Conservation (phyloP, 2,329 filamentous ascomycete genomes). For the Ramichloridium luteum region DNA sequence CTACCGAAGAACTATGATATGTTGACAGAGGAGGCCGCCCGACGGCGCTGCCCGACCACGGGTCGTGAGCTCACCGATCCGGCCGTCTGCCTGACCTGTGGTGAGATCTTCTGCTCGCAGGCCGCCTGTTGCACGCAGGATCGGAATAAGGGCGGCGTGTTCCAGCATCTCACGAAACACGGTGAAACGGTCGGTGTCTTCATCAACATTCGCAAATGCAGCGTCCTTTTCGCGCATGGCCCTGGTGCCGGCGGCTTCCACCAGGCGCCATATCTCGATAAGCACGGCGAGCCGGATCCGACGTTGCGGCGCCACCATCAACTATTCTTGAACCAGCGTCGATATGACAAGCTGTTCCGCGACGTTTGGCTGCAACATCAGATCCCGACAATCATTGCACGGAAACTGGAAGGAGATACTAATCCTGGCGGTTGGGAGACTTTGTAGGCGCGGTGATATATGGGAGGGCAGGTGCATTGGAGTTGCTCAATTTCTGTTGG, state of each 20-base stretch:
- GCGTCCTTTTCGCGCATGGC: constrained; percentile 71
- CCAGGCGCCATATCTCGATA: constrained; percentile 84
- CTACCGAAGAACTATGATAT: constrained; percentile 85
- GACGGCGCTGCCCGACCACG: constrained; percentile 70
- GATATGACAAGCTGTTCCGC: constrained; percentile 79
- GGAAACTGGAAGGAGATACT: constrained; percentile 85
- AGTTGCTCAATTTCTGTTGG: too few species aligned
- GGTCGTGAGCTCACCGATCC: constrained; percentile 87
- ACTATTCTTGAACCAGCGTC: constrained; percentile 81
- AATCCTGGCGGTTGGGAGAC: constrained; percentile 98
- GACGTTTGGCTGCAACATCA: constrained; percentile 78
- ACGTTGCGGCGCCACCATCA: constrained; percentile 75
- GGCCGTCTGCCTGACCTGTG: constrained; percentile 85
- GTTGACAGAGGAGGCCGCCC: constrained; percentile 82
- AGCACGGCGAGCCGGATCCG: constrained; percentile 90
- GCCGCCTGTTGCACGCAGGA: constrained; percentile 76
- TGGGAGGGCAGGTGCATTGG: too few species aligned
- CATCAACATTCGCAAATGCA: constrained; percentile 94
- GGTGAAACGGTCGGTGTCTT: constrained; percentile 85
- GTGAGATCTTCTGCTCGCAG: constrained; percentile 93
- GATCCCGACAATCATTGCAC: constrained; percentile 76
- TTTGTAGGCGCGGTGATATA: too few species aligned
- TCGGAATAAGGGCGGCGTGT: constrained; percentile 60
- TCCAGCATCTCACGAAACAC: constrained; percentile 84
- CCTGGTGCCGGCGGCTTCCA: constrained; percentile 70